These are phyloP conservation scores for Cercospora citrullina DNA, from an alignment of 2,329 filamentous ascomycete species.

Conservation along the genomic window DNA sequence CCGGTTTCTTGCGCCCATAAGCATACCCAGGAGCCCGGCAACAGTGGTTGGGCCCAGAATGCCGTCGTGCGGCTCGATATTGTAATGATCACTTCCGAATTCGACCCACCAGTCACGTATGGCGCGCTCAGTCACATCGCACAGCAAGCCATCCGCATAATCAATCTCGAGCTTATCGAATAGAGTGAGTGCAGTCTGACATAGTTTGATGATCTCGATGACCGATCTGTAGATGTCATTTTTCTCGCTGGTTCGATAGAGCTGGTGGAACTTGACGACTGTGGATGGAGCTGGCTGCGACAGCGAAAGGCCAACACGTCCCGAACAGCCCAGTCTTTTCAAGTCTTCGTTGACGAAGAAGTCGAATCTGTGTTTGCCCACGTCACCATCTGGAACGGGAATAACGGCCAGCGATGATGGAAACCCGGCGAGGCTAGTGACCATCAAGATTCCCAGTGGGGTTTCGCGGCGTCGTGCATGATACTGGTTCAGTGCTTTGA, in stretches of 20 bases:
- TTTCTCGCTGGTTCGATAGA: conserved; percentile 84
- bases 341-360: conserved; percentile 95
- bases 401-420: conserved; percentile 93
- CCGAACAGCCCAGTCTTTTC: conserved; percentile 88
- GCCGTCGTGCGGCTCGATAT: conserved; percentile 87
- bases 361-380: conserved; percentile 73
- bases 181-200: conserved; percentile 81
- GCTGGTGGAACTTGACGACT: conserved; percentile 84
- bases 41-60: conserved; percentile 91
- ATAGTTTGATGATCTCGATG: conserved; percentile 84
- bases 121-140: conserved; percentile 87
- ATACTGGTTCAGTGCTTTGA: conserved; percentile 79
- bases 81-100: conserved; percentile 87
- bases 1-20: conserved; percentile 87
- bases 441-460: conserved; percentile 79
- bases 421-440: conserved; percentile 90
- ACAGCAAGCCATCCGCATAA: conserved; percentile 88
- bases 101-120: conserved; percentile 96
- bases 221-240: conserved; percentile 77
- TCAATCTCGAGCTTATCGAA: conserved; percentile 85
- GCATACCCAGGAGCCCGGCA: conserved; percentile 78
- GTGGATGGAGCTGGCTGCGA: conserved; percentile 76
- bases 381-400: conserved; percentile 80
- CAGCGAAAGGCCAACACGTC: conserved; percentile 80
- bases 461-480: conserved; percentile 84